Conservation (phyloP, 345 rosid genomes). For the Gossypium stocksii region DNA sequence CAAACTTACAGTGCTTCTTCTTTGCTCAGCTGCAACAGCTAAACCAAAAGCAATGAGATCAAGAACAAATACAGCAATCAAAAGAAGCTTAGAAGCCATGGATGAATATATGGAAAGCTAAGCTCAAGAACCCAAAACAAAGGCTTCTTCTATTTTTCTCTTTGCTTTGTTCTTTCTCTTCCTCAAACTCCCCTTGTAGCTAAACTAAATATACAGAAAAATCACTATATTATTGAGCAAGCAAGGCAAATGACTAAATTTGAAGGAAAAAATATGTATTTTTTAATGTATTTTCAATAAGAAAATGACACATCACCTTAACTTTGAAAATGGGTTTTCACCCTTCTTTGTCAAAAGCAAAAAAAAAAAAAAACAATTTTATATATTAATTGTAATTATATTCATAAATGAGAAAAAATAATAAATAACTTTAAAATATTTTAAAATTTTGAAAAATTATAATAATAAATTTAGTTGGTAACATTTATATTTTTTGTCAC, state of each 20-base stretch:
- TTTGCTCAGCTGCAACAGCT: conserved; percentile 93
- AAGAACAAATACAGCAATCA: conserved; percentile 56
- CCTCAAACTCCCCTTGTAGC: conserved; percentile 7
- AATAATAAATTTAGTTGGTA: no score
- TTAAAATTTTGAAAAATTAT: no score
- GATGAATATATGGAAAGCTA: conserved; percentile 10
- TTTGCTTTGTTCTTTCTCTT: conserved; percentile 6
- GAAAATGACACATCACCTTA: conserved; percentile 30
- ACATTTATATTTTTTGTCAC: no score
- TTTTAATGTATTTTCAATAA: conserved; percentile 12
- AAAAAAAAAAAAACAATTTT: no score
- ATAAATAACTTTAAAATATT: no score
- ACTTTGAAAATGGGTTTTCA: not conserved
- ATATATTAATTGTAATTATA: no score
- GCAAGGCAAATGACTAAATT: not conserved
- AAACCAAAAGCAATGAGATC: conserved; percentile 86
- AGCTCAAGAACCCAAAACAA: conserved; percentile 21
- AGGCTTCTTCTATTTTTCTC: conserved; percentile 17
- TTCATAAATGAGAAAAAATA: no score
- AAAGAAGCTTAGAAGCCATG: conserved; percentile 80
- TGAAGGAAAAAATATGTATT: not conserved
- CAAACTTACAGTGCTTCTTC: conserved; percentile 79
- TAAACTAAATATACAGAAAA: conserved; percentile 21
- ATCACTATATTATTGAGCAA: conserved; percentile 1
- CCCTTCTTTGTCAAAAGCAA: conserved; percentile 6